Conservation (phyloP, 2,329 filamentous ascomycete genomes). For the Epicoccum sorghinum region DNA sequence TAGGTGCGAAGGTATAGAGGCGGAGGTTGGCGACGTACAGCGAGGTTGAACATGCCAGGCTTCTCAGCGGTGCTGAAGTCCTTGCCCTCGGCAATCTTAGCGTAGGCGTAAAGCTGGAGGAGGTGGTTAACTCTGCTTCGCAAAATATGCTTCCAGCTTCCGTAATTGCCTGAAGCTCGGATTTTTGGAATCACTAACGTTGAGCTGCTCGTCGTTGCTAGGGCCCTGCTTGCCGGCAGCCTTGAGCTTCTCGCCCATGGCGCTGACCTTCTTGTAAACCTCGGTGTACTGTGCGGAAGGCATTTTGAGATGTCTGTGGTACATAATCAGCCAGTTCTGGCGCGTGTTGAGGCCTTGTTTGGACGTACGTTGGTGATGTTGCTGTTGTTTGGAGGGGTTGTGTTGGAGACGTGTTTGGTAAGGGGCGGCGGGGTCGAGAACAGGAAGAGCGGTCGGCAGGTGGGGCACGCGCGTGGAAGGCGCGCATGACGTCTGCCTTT, state of each 20-base stretch:
- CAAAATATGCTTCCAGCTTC: neutral
- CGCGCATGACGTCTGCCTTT: slow-evolving; percentile 19
- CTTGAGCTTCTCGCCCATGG: slow-evolving; percentile 41
- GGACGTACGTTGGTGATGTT: slow-evolving; percentile 2
- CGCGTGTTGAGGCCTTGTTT: neutral
- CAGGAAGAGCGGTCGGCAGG: slow-evolving; percentile 13
- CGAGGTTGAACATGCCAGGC: slow-evolving; percentile 74
- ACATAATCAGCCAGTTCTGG: neutral
- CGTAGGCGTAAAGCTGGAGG: slow-evolving; percentile 58
- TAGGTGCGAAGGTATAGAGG: neutral
- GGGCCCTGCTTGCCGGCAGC: slow-evolving; percentile 33
- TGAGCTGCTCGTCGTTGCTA: slow-evolving; percentile 54
- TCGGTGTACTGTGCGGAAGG: slow-evolving; percentile 40
- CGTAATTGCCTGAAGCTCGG: neutral
- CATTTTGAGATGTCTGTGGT: slow-evolving; percentile 23
- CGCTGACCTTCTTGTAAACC: slow-evolving; percentile 39
- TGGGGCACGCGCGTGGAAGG: slow-evolving; percentile 19
- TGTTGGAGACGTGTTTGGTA: slow-evolving; percentile 15
- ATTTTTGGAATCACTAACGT: slow-evolving; percentile 45
- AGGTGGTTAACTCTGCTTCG: slow-evolving; percentile 4
- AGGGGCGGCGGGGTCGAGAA: slow-evolving; percentile 14
- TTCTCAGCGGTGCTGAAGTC: slow-evolving; percentile 51
- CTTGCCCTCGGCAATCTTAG: slow-evolving; percentile 50
- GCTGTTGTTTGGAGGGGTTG: slow-evolving; percentile 6
- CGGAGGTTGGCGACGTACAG: slow-evolving; percentile 53